Base-by-base conservation (phyloP, 2,329 filamentous ascomycete species). In the Aspergillus tamarii region DNA sequence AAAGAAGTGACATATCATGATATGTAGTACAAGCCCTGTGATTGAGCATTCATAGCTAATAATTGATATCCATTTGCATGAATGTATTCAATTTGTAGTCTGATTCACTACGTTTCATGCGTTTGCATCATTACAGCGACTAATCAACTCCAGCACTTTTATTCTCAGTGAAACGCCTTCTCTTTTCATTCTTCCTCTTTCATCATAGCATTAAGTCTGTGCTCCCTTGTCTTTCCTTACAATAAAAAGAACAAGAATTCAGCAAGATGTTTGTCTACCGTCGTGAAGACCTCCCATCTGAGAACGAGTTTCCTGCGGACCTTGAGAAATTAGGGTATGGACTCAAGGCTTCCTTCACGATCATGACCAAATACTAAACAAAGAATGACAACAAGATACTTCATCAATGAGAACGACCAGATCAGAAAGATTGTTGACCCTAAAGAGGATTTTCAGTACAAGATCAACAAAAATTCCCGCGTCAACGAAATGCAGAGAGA, bases 401-500 rank as follows among this genome's bases (percentile, higher is more conserved):
- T 92, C 74, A 78, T 96, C 78, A 93, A 92, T 69, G 84, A 89
- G 0, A 78, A 88, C 0, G 92, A 94, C 69, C 88, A 94, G 72
- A 86, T 97, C 65, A 88, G 91, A 55, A 88, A 84, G 65, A 89
- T 91, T 60, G 81, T 85, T 26, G 81, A 92, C 41, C 88, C 90
- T 0, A 84, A 89, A 32, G 82, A 85, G 67, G 89, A 89, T 73
- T 96, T 92, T 82, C 86, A 91, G 69, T 97, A 85, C 83, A 89
- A 88, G 74, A 77, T 91, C 59, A 90, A 86, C 74, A 88, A 87
- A 69, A 93, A 93, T 76, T 82, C 86, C n/a, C 88, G 93, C 43
- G 85, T 90, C 78, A 97, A 97, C 75, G 85, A 90, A 46, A 83
- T 90, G 23, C 92, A 93, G 71, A 85, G 89, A 21, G 91, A 91